Conservation (phyloP, 1,284 basidiomycete genomes). For the Tilletia indica region DNA sequence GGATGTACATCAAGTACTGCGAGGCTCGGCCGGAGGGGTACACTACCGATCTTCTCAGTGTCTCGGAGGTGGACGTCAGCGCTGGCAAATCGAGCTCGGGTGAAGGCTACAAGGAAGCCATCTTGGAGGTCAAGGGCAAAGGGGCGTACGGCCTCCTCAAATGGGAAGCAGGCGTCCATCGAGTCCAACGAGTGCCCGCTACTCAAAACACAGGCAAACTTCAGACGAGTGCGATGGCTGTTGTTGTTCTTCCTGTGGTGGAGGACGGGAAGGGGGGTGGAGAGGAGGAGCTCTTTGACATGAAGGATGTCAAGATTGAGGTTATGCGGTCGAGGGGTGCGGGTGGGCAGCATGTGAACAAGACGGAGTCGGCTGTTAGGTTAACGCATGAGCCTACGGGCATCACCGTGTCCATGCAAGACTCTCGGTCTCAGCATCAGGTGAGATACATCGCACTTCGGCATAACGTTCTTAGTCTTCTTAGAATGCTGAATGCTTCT, state of each 20-base stretch:
- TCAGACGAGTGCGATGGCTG: conserved; percentile 87
- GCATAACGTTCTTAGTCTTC: neutral
- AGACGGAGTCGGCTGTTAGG: conserved; percentile 96
- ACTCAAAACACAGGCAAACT: conserved; percentile 83
- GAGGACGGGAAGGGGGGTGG: conserved; percentile 48
- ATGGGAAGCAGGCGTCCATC: conserved; percentile 73
- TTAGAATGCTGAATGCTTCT: neutral
- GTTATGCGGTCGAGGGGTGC: conserved; percentile 94
- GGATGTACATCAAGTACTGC: conserved; percentile 73
- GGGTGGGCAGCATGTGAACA: conserved; percentile 99
- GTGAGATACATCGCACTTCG: conserved; percentile 59
- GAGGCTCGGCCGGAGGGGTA: neutral
- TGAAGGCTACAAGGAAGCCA: conserved; percentile 77
- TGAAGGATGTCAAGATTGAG: conserved; percentile 83
- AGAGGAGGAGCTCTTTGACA: conserved; percentile 65
- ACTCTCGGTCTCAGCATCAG: conserved; percentile 91
- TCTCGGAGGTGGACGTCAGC: conserved; percentile 37
- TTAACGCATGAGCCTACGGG: conserved; percentile 90
- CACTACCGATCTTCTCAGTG: conserved; percentile 23
- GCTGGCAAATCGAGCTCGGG: conserved; percentile 25
- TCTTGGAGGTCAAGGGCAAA: conserved; percentile 75
- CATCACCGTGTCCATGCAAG: conserved; percentile 96
- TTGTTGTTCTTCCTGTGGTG: conserved; percentile 56
- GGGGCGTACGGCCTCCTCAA: conserved; percentile 31
- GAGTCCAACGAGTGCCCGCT: conserved; percentile 88